Evolutionary conservation across 306 rosid species (phyloP).

Genomic region (Quercus mongolica): DNA sequence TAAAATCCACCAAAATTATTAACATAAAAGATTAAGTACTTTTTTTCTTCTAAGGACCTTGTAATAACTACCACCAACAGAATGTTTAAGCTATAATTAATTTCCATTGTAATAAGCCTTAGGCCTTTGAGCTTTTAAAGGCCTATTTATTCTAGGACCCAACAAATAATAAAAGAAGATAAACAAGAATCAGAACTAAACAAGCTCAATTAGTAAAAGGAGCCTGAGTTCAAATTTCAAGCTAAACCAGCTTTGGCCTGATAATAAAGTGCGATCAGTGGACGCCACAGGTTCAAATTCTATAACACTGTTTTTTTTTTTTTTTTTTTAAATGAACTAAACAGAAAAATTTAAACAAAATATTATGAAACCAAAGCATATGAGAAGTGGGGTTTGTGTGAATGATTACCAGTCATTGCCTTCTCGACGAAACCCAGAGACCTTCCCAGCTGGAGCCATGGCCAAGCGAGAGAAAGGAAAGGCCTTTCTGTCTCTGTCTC

Average conservation of each 20-base stretch:
- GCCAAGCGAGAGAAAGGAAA: constrained; percentile 30
- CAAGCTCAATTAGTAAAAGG: no score
- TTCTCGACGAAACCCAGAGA: constrained; percentile 69
- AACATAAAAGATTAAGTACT: neutral
- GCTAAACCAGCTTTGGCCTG: no score
- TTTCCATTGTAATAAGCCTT: neutral
- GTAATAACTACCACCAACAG: neutral
- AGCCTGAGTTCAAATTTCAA: no score
- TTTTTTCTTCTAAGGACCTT: neutral
- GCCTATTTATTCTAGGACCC: neutral
- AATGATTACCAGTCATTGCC: constrained; percentile 70
- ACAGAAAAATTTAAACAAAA: neutral
- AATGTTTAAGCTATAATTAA: neutral
- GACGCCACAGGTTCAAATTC: no score
- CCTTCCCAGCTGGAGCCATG: constrained; percentile 80
- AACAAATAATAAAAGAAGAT: neutral
- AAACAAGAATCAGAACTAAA: neutral
- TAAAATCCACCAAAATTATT: neutral
- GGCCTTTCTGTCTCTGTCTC: constrained; percentile 11
- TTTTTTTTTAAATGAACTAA: neutral
- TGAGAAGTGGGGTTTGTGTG: neutral
- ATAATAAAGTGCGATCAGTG: no score
- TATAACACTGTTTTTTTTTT: no score
- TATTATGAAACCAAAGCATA: neutral
- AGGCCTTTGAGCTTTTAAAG: neutral